Percentiles rank a stretch among this genome's conserved stretches.
These are phyloP conservation scores for Phaffomyces thermotolerans DNA, from an alignment of 805 yeast genomes.

Conservation along the genomic window DNA sequence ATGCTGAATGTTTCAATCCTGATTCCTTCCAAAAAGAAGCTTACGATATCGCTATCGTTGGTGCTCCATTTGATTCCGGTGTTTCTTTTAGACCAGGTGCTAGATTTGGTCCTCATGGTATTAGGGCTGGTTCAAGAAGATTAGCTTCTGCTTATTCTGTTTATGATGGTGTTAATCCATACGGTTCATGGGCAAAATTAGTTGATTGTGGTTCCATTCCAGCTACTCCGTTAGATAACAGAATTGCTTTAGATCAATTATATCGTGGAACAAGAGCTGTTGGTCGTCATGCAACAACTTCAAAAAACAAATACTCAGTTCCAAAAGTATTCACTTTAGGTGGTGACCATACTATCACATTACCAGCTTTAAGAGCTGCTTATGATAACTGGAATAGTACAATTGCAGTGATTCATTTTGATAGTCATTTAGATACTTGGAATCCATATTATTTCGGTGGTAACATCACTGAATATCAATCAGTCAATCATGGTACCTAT, in stretches of 20 bases:
- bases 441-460: conserved; percentile 58
- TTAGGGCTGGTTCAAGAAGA: conserved; percentile 40
- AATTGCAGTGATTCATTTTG: conserved; percentile 48
- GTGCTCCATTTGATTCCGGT: conserved; percentile 52
- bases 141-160: conserved; percentile 35
- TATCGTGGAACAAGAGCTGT: conserved; percentile 43
- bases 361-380: conserved; percentile 42
- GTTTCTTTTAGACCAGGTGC: conserved; percentile 47
- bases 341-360: conserved; percentile 48
- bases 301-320: conserved; percentile 20
- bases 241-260: conserved; percentile 53
- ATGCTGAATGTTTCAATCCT: conserved; percentile 41
- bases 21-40: conserved; percentile 27
- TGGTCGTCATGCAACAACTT: conserved; percentile 28
- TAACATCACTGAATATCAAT: conserved; percentile 49
- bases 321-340: conserved; percentile 43
- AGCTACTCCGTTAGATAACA: conserved; percentile 56
- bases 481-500: conserved; percentile 62
- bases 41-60: conserved; percentile 43
- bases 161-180: conserved; percentile 53
- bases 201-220: conserved; percentile 61
- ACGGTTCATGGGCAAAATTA: conserved; percentile 40
- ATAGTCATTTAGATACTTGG: conserved; percentile 69
- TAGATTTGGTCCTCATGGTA: conserved; percentile 44
- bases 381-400: conserved; percentile 36